Conservation (phyloP, 2,329 filamentous ascomycete genomes). For the Aspergillus melleus region DNA sequence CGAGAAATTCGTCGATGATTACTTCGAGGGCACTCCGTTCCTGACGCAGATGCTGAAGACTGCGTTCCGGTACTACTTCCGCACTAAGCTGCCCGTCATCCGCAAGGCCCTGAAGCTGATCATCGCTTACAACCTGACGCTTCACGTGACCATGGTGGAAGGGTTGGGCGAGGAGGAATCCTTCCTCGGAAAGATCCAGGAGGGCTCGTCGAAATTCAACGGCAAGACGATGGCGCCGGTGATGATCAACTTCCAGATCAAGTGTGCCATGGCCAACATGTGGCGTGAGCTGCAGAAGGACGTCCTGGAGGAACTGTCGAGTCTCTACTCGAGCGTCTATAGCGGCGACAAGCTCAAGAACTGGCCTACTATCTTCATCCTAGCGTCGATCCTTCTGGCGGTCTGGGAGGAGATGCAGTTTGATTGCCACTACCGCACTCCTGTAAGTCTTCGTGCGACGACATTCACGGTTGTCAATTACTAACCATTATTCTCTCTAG, state of each 20-base stretch:
- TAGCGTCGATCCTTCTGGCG: conserved; percentile 86
- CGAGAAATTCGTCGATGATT: conserved; percentile 90
- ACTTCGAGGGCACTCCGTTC: conserved; percentile 94
- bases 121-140: conserved; percentile 90
- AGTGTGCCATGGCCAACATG: conserved; percentile 95
- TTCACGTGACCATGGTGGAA: conserved; percentile 93
- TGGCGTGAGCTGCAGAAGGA: conserved; percentile 98
- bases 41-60: conserved; percentile 96
- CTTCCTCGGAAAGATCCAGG: conserved; percentile 79
- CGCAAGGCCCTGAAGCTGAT: conserved; percentile 95
- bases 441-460: conserved; percentile 38
- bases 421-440: conserved; percentile 92
- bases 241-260: conserved; percentile 99
- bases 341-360: conserved; percentile 97
- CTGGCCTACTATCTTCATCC: conserved; percentile 98
- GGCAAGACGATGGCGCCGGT: conserved; percentile 91
- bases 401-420: conserved; percentile 99
- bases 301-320: conserved; percentile 88
- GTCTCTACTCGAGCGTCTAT: conserved; percentile 95
- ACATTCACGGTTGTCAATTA: not conserved
- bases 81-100: conserved; percentile 84
- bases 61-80: conserved; percentile 86
- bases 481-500: conserved; percentile 23
- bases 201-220: conserved; percentile 80
- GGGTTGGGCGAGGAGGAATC: conserved; percentile 77